phyloP scores from a whole-genome alignment of 2,329 filamentous ascomycete genomes.

The Penicillium janthinellum region DNA sequence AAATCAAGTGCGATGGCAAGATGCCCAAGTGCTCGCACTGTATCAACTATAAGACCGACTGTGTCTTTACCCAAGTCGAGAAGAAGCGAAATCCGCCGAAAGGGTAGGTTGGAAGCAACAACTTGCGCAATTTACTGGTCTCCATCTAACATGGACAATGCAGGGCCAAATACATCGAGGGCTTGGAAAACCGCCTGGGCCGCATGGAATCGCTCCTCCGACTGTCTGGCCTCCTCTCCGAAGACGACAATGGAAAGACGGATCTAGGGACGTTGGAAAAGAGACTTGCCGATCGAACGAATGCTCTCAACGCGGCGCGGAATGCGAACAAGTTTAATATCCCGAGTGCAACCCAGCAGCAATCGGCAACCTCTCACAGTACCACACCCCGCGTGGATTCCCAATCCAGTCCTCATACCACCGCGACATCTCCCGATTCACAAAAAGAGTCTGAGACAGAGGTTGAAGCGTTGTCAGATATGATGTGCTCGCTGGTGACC shows the following conservation, averaged over 20 bases:
- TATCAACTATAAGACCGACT: constrained; percentile 97
- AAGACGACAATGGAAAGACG: constrained; percentile 81
- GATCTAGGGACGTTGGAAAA: constrained; percentile 88
- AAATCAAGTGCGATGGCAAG: constrained; percentile 97
- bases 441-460: constrained; percentile 63
- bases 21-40: constrained; percentile 94
- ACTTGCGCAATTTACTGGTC: background rate
- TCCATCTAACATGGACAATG: constrained; percentile 18
- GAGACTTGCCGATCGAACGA: constrained; percentile 60
- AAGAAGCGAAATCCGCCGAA: constrained; percentile 98
- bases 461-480: constrained; percentile 87
- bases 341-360: constrained; percentile 36
- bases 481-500: constrained; percentile 98
- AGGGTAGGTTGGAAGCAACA: constrained; percentile 62
- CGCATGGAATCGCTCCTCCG: constrained; percentile 92
- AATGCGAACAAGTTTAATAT: constrained; percentile 34
- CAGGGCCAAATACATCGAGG: constrained; percentile 97
- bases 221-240: constrained; percentile 80
- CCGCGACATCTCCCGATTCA: constrained; percentile 56
- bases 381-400: constrained; percentile 51
- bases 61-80: constrained; percentile 95
- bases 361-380: constrained; percentile 40
- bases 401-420: constrained; percentile 54
- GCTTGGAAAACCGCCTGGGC: constrained; percentile 89
- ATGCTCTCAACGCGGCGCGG: constrained; percentile 40